Percentiles rank a stretch among this genome's conserved stretches.
Conservation (phyloP, 2,329 filamentous ascomycete species). For the Aspergillus fumigatiaffinis region DNA sequence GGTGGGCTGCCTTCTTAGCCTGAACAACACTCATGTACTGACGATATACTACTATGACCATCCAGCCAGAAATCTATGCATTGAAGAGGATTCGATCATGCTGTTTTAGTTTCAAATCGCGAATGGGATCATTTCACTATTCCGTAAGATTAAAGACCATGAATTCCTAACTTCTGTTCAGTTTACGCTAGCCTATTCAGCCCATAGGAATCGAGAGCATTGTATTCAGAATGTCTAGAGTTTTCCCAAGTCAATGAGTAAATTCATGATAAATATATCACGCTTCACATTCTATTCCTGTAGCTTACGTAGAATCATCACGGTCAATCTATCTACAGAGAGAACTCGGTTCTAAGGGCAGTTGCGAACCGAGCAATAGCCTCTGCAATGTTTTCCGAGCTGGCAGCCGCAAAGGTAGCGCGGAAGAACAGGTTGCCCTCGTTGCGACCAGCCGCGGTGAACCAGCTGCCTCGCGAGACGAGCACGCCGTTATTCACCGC, state of each 20-base stretch:
- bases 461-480: conserved; percentile 84
- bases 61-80: too few species aligned
- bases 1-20: not conserved
- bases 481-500: conserved; percentile 75
- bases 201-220: not conserved
- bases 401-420: conserved; percentile 82
- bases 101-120: too few species aligned
- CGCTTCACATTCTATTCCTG: not conserved
- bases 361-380: conserved; percentile 72
- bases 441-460: conserved; percentile 67
- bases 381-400: conserved; percentile 63
- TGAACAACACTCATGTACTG: not conserved
- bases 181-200: too few species aligned
- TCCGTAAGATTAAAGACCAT: too few species aligned
- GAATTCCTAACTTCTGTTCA: too few species aligned
- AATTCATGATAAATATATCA: not conserved
- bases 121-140: too few species aligned
- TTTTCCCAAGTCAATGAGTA: not conserved
- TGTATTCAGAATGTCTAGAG: not conserved
- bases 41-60: too few species aligned
- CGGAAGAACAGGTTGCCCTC: conserved; percentile 74
- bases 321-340: conserved; percentile 30
- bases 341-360: conserved; percentile 63
- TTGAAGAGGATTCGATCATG: too few species aligned
- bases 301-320: not conserved